A percentile compares a stretch with the other conserved stretches of the same genome.
These are phyloP conservation scores for Datisca glomerata DNA, from an alignment of 306 rosid species.

Conservation along the genomic window DNA sequence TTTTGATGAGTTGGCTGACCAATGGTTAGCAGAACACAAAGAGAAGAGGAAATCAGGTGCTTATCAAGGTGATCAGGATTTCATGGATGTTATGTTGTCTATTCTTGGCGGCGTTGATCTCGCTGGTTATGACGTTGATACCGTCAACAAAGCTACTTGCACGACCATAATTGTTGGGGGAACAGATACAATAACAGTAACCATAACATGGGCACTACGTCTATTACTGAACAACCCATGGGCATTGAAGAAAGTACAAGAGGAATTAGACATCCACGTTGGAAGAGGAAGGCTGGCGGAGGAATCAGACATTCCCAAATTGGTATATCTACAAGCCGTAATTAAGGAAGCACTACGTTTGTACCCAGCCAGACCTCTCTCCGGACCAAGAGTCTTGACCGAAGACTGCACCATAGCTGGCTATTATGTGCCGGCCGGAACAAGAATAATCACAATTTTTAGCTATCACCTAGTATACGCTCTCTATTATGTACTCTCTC, in stretches of 20 bases:
- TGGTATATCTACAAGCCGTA: slow-evolving; percentile 18
- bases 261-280: too few relatives aligned
- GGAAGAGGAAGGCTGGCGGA: slow-evolving; percentile 13
- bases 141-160: too few relatives aligned
- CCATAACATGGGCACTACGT: slow-evolving; percentile 10
- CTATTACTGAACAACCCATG: slow-evolving; percentile 3
- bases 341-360: slow-evolving; percentile 23
- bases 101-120: too few relatives aligned
- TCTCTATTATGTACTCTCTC: too few relatives aligned
- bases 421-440: slow-evolving; percentile 10
- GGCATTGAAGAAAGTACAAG: not conserved
- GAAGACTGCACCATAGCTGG: slow-evolving; percentile 20
- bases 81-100: slow-evolving; percentile 1
- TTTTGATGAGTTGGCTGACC: not conserved
- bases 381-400: slow-evolving; percentile 4
- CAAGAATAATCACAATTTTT: slow-evolving; percentile 10
- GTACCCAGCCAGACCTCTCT: too few relatives aligned
- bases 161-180: slow-evolving; percentile 5
- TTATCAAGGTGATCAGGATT: not conserved
- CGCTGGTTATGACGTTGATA: too few relatives aligned
- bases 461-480: too few relatives aligned
- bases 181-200: slow-evolving; percentile 1
- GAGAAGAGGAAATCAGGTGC: not conserved
- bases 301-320: too few relatives aligned
- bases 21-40: not conserved